Conservation (phyloP, 305 asterid genomes). For the Fraxinus floribunda region DNA sequence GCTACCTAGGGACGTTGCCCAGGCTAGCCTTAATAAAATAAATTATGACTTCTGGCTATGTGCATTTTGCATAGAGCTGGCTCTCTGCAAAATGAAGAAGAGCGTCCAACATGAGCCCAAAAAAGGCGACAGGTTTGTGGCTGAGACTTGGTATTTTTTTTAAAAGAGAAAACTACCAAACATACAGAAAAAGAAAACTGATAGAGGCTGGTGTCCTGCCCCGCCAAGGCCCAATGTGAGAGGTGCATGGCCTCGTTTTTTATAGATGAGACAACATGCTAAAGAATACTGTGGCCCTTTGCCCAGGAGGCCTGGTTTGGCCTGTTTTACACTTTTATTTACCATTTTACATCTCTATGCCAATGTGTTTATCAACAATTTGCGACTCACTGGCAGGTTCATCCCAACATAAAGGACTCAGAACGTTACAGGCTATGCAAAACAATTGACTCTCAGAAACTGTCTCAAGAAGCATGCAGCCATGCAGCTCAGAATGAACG, state of each 20-base stretch:
- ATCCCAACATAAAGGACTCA: conserved; percentile 78
- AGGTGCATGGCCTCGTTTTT: neutral
- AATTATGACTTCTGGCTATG: neutral
- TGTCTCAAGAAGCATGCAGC: conserved; percentile 93
- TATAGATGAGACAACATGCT: neutral
- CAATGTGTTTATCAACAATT: conserved; percentile 8
- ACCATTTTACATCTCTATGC: neutral
- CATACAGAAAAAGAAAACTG: neutral
- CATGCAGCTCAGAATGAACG: conserved; percentile 97
- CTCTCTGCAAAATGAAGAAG: neutral
- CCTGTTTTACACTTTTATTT: neutral
- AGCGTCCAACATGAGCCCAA: neutral
- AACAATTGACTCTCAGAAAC: conserved; percentile 77
- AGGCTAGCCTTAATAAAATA: neutral
- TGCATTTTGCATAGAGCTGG: neutral
- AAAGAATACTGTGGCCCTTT: neutral
- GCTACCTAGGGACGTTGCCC: neutral
- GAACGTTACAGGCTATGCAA: conserved; percentile 87
- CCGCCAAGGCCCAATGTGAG: neutral
- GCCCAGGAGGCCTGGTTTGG: neutral
- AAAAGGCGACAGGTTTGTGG: neutral
- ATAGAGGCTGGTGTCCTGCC: neutral
- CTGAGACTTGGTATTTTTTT: neutral
- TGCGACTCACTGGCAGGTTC: conserved; percentile 53
- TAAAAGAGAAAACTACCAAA: neutral